These are phyloP conservation scores for Yueomyces sp. DNA, from an alignment of 805 yeast genomes.

Conservation along the genomic window DNA sequence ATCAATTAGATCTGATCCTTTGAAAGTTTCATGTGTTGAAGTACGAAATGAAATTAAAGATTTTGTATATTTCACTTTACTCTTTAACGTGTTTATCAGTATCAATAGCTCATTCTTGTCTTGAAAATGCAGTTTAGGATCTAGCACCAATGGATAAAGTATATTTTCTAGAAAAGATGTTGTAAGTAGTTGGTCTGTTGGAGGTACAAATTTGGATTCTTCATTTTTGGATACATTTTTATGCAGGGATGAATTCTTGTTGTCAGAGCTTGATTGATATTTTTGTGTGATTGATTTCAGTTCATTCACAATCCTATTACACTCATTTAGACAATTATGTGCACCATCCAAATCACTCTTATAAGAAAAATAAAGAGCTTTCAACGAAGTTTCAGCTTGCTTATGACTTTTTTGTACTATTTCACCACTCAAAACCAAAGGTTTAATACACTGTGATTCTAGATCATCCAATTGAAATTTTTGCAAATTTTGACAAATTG, in stretches of 20 bases:
- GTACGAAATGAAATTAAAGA: slow-evolving; percentile 18
- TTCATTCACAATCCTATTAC: neutral
- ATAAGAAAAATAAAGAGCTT: slow-evolving; percentile 3
- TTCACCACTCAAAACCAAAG: slow-evolving; percentile 2
- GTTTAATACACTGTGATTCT: slow-evolving; percentile 2
- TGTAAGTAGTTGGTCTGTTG: neutral
- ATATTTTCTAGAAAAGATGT: neutral
- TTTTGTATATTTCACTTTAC: slow-evolving; percentile 10
- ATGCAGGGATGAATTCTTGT: neutral
- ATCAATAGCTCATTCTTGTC: slow-evolving; percentile 8
- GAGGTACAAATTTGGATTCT: neutral
- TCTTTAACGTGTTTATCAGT: slow-evolving; percentile 5
- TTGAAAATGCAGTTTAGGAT: slow-evolving; percentile 7
- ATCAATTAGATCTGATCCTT: slow-evolving; percentile 13
- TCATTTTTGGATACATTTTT: neutral
- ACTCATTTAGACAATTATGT: neutral
- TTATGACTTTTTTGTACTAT: slow-evolving; percentile 2
- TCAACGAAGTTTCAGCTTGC: slow-evolving; percentile 4
- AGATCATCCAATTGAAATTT: neutral
- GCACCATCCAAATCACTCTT: slow-evolving; percentile 3
- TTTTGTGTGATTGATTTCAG: neutral
- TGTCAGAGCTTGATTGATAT: neutral
- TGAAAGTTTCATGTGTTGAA: slow-evolving; percentile 12
- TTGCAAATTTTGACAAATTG: neutral
- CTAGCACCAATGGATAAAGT: slow-evolving; percentile 6